A percentile compares a stretch with the other conserved stretches of the same genome.
These are phyloP conservation scores for Capsicum chinense DNA, from an alignment of 257 asterid species.

Conservation along the genomic window DNA sequence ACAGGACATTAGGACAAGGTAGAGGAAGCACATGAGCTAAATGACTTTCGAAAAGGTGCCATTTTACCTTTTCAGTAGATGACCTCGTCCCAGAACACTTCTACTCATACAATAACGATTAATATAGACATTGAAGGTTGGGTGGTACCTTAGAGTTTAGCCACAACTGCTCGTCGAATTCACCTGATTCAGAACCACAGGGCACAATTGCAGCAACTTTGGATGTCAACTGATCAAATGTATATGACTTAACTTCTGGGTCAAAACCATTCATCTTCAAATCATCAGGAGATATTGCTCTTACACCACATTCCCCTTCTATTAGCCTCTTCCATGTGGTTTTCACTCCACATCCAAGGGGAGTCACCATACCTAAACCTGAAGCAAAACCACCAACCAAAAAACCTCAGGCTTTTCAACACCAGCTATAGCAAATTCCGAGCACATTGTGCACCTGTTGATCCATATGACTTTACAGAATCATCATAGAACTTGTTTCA, in stretches of 20 bases:
- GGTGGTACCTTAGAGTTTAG: constrained; percentile 73
- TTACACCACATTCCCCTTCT: constrained; percentile 83
- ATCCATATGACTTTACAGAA: constrained; percentile 24
- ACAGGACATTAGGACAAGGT: background rate
- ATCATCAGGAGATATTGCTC: constrained; percentile 74
- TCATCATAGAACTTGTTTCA: constrained; percentile 21
- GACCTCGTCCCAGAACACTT: background rate
- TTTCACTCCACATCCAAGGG: constrained; percentile 77
- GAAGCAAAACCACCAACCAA: constrained; percentile 27
- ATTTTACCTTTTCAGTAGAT: background rate
- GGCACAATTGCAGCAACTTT: constrained; percentile 92
- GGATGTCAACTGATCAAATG: constrained; percentile 84
- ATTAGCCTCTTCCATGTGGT: constrained; percentile 76
- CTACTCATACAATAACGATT: background rate
- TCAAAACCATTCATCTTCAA: constrained; percentile 85
- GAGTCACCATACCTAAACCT: constrained; percentile 67
- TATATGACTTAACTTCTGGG: constrained; percentile 64
- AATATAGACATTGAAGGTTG: background rate
- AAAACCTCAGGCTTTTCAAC: background rate
- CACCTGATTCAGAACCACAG: constrained; percentile 66
- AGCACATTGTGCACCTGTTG: constrained; percentile 14
- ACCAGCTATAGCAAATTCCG: background rate
- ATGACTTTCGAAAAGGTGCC: background rate
- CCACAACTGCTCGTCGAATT: constrained; percentile 79
- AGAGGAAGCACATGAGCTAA: background rate